Evolutionary conservation across 345 rosid genomes (phyloP).

Genomic region (Eucalyptus brandiana): DNA sequence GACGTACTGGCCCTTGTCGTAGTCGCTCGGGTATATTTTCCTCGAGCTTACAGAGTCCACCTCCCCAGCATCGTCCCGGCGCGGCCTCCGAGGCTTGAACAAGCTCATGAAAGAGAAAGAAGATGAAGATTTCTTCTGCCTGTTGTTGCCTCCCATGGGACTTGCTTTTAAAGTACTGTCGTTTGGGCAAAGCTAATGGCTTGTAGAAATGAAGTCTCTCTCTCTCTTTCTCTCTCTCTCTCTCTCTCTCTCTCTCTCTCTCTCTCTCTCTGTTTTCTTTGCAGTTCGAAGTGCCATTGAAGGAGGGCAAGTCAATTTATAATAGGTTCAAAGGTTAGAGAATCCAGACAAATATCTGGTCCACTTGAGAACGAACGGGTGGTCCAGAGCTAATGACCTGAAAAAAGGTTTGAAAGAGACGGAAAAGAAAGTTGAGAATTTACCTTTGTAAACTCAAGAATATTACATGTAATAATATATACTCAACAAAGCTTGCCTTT

Average conservation of each 20-base stretch:
- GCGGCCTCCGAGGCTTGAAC: constrained; percentile 11
- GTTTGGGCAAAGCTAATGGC: background rate
- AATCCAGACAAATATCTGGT: background rate
- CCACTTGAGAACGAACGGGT: background rate
- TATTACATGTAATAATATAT: background rate
- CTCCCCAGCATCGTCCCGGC: background rate
- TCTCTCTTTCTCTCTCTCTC: background rate
- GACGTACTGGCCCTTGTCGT: constrained; percentile 18
- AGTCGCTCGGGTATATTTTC: constrained; percentile 17
- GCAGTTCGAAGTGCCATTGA: background rate
- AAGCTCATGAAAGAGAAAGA: constrained; percentile 16
- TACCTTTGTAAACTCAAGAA: background rate
- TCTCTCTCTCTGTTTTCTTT: background rate
- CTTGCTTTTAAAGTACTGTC: background rate
- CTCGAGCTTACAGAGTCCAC: background rate
- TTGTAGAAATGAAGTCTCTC: background rate
- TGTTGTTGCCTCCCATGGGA: constrained; percentile 23
- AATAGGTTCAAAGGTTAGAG: background rate
- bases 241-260: background rate
- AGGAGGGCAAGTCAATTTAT: background rate
- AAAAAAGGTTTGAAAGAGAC: background rate
- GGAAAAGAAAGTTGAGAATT: background rate
- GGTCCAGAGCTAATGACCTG: background rate
- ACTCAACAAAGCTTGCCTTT: background rate
- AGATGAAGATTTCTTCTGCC: constrained; percentile 3